These are phyloP conservation scores for Macrocystidia cucumis DNA, from an alignment of 1,284 basidiomycete genomes.

Conservation along the genomic window DNA sequence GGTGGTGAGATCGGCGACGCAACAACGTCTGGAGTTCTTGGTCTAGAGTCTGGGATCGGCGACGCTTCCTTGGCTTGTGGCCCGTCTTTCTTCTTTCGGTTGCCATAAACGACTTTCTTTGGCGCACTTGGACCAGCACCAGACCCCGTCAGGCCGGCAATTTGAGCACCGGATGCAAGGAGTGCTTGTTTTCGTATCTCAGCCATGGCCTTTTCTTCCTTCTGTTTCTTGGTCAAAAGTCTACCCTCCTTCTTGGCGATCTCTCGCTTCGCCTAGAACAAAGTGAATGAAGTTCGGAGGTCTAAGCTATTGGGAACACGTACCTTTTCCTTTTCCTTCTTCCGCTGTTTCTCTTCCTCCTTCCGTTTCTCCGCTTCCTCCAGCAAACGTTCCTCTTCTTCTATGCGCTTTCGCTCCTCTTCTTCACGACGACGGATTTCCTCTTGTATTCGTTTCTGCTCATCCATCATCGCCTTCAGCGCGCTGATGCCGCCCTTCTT, in stretches of 20 bases:
- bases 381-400: constrained; percentile 75
- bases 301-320: constrained; percentile 1
- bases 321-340: constrained; percentile 91
- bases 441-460: constrained; percentile 83
- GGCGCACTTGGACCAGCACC: constrained; percentile 35
- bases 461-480: constrained; percentile 81
- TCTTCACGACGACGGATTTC: constrained; percentile 63
- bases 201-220: constrained; percentile 87
- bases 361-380: constrained; percentile 73
- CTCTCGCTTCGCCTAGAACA: constrained; percentile 79
- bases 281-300: constrained; percentile 7
- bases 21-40: constrained; percentile 40
- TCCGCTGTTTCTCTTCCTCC: constrained; percentile 80
- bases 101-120: constrained; percentile 77
- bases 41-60: constrained; percentile 43
- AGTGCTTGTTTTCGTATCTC: constrained; percentile 91
- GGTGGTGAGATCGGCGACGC: constrained; percentile 20
- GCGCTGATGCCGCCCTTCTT: constrained; percentile 69
- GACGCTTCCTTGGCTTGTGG: constrained; percentile 39
- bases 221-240: constrained; percentile 92
- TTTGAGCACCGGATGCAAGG: constrained; percentile 82
- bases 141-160: constrained; percentile 75
- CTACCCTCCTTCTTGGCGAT: constrained; percentile 86
- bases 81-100: constrained; percentile 79
- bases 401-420: constrained; percentile 70